Conservation (phyloP, 2,329 filamentous ascomycete genomes). For the Decorospora gaudefroyi region DNA sequence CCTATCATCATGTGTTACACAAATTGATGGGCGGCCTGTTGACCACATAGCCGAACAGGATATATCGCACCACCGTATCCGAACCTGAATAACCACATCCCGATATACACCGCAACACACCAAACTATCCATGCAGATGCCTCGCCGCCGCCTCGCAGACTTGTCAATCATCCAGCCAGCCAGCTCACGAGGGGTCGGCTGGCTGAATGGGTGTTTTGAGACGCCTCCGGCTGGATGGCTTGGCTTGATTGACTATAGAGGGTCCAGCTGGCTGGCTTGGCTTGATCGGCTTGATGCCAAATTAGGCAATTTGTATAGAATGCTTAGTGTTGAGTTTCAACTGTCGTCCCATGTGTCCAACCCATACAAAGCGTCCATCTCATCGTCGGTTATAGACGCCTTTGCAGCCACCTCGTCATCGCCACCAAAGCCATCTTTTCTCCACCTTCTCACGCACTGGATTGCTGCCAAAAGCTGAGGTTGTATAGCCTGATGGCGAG, state of each 20-base stretch:
- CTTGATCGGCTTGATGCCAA: background rate
- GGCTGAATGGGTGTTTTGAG: slow-evolving; percentile 1
- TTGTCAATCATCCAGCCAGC: slow-evolving; percentile 1
- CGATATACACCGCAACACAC: too few relatives aligned
- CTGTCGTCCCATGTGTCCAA: background rate
- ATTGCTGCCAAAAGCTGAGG: slow-evolving; percentile 1
- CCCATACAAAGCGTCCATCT: background rate
- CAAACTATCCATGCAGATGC: too few relatives aligned
- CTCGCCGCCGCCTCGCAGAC: too few relatives aligned
- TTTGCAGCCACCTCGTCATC: background rate
- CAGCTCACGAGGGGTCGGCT: background rate
- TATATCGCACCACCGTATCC: too few relatives aligned
- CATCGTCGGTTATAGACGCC: slow-evolving; percentile 1
- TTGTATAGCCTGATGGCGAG: background rate
- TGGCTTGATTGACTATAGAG: background rate
- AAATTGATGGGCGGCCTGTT: too few relatives aligned
- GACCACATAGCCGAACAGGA: too few relatives aligned
- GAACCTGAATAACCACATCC: too few relatives aligned
- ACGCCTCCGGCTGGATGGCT: background rate
- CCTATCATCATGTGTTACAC: too few relatives aligned
- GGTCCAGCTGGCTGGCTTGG: slow-evolving; percentile 1
- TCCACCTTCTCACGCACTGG: background rate
- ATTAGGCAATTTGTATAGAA: background rate
- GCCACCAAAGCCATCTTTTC: background rate
- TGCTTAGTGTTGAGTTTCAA: background rate